A percentile compares a stretch with the other conserved stretches of the same genome.
Conservation (phyloP, 441 rosid genomes). For the Dalechampia spathulata region DNA sequence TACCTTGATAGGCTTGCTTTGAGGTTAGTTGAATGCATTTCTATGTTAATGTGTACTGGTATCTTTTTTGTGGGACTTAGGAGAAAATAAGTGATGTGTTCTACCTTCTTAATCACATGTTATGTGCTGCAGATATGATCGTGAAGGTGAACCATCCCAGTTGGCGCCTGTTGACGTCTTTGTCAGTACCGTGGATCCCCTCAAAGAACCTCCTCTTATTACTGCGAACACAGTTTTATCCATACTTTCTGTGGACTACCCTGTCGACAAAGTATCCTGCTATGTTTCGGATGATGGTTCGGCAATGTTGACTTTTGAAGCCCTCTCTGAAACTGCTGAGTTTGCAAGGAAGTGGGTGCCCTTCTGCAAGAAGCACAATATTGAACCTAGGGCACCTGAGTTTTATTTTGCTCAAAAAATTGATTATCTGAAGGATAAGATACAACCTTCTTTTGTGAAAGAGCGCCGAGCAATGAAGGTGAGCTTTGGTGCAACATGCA, state of each 20-base stretch:
- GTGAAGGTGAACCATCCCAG: conserved; percentile 95
- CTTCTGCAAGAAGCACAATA: conserved; percentile 90
- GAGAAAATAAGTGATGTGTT: background rate
- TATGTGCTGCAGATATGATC: conserved; percentile 59
- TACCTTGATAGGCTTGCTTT: conserved; percentile 85
- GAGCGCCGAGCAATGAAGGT: conserved; percentile 99
- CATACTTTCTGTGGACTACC: conserved; percentile 92
- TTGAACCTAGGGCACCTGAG: conserved; percentile 98
- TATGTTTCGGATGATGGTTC: conserved; percentile 98
- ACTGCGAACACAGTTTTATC: conserved; percentile 98
- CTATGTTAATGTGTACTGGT: background rate
- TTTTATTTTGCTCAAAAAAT: conserved; percentile 96
- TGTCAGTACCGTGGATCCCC: conserved; percentile 99
- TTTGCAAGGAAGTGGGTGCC: conserved; percentile 99
- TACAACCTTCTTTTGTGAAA: conserved; percentile 94
- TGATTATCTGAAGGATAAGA: conserved; percentile 95
- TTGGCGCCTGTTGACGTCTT: conserved; percentile 87
- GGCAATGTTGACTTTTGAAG: conserved; percentile 94
- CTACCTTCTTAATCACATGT: conserved; percentile 7
- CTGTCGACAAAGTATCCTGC: conserved; percentile 95
- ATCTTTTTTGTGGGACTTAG: background rate
- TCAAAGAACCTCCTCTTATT: conserved; percentile 92
- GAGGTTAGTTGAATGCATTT: conserved; percentile 44
- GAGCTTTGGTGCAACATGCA: conserved; percentile 8
- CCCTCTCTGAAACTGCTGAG: conserved; percentile 97